Evolutionary conservation across 352 stramenopile species (phyloP).

Genomic region (Globisporangium middletonii): DNA sequence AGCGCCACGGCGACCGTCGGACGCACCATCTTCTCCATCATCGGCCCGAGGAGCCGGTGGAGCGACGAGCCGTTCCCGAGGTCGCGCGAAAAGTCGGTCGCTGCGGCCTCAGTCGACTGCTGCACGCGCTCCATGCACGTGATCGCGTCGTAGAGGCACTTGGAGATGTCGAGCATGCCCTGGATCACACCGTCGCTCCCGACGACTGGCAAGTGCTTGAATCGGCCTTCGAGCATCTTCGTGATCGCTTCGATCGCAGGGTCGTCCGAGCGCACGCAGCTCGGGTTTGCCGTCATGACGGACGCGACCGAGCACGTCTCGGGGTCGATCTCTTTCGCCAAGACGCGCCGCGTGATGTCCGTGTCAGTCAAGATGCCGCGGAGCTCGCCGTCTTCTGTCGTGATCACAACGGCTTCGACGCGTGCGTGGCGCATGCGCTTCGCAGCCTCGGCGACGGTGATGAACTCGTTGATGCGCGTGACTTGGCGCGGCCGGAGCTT

Average conservation of each 20-base stretch:
- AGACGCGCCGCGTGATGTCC: slow-evolving; percentile 78
- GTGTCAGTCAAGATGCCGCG: slow-evolving; percentile 84
- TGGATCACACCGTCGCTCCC: slow-evolving; percentile 60
- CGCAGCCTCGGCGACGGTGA: slow-evolving; percentile 78
- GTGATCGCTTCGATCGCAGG: slow-evolving; percentile 83
- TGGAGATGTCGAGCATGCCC: slow-evolving; percentile 88
- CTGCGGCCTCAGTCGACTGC: slow-evolving; percentile 72
- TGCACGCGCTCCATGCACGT: slow-evolving; percentile 85
- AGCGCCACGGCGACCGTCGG: slow-evolving; percentile 77
- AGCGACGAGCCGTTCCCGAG: slow-evolving; percentile 61
- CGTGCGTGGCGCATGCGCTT: slow-evolving; percentile 77
- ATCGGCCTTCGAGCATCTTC: slow-evolving; percentile 85
- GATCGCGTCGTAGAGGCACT: slow-evolving; percentile 87
- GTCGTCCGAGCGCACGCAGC: slow-evolving; percentile 75
- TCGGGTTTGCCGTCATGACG: slow-evolving; percentile 83
- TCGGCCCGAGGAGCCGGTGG: slow-evolving; percentile 68
- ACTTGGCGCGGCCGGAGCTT: slow-evolving; percentile 76
- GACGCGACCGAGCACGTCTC: slow-evolving; percentile 70
- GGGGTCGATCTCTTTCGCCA: slow-evolving; percentile 77
- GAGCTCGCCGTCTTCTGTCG: slow-evolving; percentile 74
- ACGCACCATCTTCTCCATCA: slow-evolving; percentile 89
- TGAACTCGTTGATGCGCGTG: slow-evolving; percentile 82
- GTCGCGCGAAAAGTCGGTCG: slow-evolving; percentile 76
- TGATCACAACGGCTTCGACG: slow-evolving; percentile 83
- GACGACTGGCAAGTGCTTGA: slow-evolving; percentile 85